These are phyloP conservation scores for Bidens hawaiensis DNA, from an alignment of 140 eudicot genomes.

Conservation along the genomic window DNA sequence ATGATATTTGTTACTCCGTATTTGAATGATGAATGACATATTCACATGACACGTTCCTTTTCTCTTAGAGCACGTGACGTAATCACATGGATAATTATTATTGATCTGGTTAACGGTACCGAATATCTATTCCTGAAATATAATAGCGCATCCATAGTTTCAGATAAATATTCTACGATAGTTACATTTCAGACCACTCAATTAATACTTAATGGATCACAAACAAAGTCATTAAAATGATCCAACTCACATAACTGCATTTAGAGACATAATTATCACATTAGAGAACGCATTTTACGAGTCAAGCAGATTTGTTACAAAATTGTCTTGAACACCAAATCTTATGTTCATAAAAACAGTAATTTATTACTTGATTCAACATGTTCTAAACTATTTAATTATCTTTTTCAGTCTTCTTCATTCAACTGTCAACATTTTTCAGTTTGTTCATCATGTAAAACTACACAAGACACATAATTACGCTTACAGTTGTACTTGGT, in stretches of 20 bases:
- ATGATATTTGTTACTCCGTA: too few species aligned
- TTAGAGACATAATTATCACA: too few species aligned
- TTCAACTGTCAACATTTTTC: neutral
- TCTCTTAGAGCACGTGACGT: too few species aligned
- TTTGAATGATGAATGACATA: too few species aligned
- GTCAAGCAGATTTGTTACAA: neutral
- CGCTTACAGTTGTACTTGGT: constrained; percentile 90
- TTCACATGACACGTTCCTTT: too few species aligned
- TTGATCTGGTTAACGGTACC: too few species aligned
- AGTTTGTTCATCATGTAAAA: neutral
- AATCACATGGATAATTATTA: too few species aligned
- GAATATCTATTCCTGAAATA: too few species aligned
- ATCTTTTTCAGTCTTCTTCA: neutral
- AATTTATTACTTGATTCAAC: neutral
- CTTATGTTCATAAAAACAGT: neutral
- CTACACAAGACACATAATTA: neutral
- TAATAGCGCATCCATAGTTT: too few species aligned
- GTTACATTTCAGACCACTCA: too few species aligned
- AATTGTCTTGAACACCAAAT: neutral
- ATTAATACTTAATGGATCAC: neutral
- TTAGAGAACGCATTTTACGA: neutral
- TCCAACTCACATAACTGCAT: too few species aligned
- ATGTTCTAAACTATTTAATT: neutral
- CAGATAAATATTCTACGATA: too few species aligned
- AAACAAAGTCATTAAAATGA: neutral